These are phyloP conservation scores for Chenopodium formosanum DNA, from an alignment of 148 eudicot species.

Conservation along the genomic window DNA sequence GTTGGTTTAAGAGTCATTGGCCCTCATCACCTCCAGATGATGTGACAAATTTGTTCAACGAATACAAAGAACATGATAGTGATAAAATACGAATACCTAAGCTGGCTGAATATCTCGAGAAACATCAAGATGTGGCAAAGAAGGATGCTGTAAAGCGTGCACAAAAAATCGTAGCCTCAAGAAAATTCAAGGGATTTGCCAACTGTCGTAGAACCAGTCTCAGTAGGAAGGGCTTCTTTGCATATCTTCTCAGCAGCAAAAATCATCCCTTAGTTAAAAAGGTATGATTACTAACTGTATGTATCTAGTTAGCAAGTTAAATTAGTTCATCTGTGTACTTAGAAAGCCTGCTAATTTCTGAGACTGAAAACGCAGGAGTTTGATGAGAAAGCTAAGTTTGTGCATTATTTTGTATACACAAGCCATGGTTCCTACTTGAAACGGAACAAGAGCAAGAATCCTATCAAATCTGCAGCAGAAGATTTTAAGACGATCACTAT, in stretches of 20 bases:
- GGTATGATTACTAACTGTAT: background rate
- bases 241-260: slow-evolving; percentile 39
- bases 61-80: background rate
- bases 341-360: background rate
- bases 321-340: too few relatives aligned
- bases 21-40: background rate
- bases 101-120: background rate
- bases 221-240: slow-evolving; percentile 36
- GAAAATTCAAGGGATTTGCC: slow-evolving; percentile 29
- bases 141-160: slow-evolving; percentile 24
- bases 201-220: slow-evolving; percentile 39
- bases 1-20: slow-evolving; percentile 8
- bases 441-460: background rate
- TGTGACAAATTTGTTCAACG: slow-evolving; percentile 1
- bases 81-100: too few relatives aligned
- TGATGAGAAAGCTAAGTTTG: slow-evolving; percentile 39
- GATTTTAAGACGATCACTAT: background rate
- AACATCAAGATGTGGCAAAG: slow-evolving; percentile 33
- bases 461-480: background rate
- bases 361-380: slow-evolving; percentile 33
- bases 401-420: slow-evolving; percentile 54
- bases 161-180: slow-evolving; percentile 21
- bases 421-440: slow-evolving; percentile 51
- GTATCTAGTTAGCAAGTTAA: background rate
- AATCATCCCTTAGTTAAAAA: slow-evolving; percentile 36